Conservation (phyloP, 2,329 filamentous ascomycete genomes). For the Cercospora sesami region DNA sequence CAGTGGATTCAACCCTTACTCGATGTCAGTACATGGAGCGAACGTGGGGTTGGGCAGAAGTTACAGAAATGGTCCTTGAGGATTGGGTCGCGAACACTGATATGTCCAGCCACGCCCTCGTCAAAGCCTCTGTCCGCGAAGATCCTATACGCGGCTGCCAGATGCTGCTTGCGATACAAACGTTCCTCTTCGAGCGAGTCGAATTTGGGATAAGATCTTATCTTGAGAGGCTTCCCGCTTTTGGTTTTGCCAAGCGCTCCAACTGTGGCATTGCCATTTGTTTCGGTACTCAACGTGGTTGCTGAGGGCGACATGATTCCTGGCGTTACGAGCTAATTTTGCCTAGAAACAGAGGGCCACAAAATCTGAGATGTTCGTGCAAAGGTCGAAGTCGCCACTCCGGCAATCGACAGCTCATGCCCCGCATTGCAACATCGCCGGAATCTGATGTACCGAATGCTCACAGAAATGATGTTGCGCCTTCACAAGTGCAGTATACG, state of each 20-base stretch:
- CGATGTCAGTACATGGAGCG: neutral
- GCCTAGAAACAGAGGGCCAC: neutral
- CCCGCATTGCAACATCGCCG: slow-evolving; percentile 7
- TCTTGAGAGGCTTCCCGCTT: slow-evolving; percentile 48
- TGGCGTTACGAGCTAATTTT: neutral
- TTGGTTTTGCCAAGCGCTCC: slow-evolving; percentile 51
- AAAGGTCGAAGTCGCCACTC: neutral
- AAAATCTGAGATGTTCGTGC: neutral
- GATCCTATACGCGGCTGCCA: slow-evolving; percentile 47
- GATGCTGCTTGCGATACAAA: slow-evolving; percentile 45
- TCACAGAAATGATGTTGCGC: neutral
- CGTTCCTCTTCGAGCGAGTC: slow-evolving; percentile 42
- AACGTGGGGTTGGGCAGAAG: neutral
- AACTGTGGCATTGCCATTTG: slow-evolving; percentile 45
- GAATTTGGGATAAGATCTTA: slow-evolving; percentile 48
- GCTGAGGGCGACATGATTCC: slow-evolving; percentile 42
- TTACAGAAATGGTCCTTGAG: slow-evolving; percentile 40
- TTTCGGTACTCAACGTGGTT: slow-evolving; percentile 40
- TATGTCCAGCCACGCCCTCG: slow-evolving; percentile 45
- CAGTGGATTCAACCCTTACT: slow-evolving; percentile 44
- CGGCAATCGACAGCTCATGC: neutral
- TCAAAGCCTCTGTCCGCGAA: slow-evolving; percentile 45
- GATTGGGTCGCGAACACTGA: slow-evolving; percentile 42
- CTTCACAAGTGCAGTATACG: neutral
- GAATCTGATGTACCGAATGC: neutral